Evolutionary conservation across 352 stramenopile genomes (phyloP), one percentile per base, ranked within the genome.

Genomic region (Plasmopara viticola): DNA sequence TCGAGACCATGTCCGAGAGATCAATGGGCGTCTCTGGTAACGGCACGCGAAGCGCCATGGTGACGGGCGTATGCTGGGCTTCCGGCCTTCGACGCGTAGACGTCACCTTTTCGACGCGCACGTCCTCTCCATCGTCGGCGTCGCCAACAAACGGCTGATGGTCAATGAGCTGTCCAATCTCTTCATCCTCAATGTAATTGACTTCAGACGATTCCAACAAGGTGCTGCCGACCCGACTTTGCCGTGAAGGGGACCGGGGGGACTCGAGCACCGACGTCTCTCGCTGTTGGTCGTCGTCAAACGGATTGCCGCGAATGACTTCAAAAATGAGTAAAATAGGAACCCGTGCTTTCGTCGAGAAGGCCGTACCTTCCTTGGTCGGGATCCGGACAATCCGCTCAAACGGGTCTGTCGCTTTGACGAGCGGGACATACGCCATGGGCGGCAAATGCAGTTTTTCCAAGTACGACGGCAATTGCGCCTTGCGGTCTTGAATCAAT

Each of bases 321-420:
- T 95, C 84, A 48, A 95, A 95, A 20, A 93, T 90, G 37, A 95
- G 58, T 72, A 95, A 72, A 55, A 92, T 92, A 20, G 83, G 84
- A 20, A 92, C 84, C 17, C 84, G 82, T 14, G 80, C 81, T 48
- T 95, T 93, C 8, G 84, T 95, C 10, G 82, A 93, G 45, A 95
- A 95, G 0, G 81, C 84, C 2, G 84, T 93, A 33, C 84, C 84
- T 81, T 95, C 84, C 35, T 89, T 90, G 1, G 74, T 79, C 6
- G 83, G 83, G 51, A 95, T 90, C 20, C 77, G 75, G 31, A 92
- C 74, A 30, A 95, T 91, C 9, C 83, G 83, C 57, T 95, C 85
- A 51, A 93, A 93, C 18, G 86, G 83, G 51, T 95, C 86, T 0
- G 84, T 93, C 7, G 84, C 86, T 51, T 94, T 93, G 14, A 90